A percentile compares a stretch with the other conserved stretches of the same genome.
These are phyloP conservation scores for Borovskyia barvae DNA, from an alignment of 208 protist species.

Conservation along the genomic window DNA sequence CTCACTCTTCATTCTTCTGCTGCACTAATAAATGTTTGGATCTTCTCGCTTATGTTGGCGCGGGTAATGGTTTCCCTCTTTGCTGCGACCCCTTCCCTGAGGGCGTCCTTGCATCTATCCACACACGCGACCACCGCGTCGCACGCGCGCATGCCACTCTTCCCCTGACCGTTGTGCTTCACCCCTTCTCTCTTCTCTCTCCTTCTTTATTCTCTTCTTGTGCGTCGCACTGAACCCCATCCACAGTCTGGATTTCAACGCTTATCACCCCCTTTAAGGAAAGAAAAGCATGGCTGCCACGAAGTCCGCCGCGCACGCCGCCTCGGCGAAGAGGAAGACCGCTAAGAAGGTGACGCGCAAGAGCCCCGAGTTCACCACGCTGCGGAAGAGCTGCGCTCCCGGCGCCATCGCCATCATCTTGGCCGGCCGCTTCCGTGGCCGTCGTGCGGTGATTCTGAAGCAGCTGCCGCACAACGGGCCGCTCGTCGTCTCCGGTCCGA, in stretches of 20 bases:
- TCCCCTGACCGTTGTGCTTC: background rate
- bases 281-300: conserved; percentile 11
- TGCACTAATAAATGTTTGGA: no score
- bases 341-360: conserved; percentile 56
- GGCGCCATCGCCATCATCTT: conserved; percentile 82
- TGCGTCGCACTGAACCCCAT: background rate
- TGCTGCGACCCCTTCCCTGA: no score
- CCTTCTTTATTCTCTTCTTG: background rate
- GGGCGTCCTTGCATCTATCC: no score
- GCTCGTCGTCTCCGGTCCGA: conserved; percentile 95
- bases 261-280: conserved; percentile 3
- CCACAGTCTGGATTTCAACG: conserved; percentile 19
- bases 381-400: conserved; percentile 49
- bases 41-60: no score
- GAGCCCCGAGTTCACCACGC: conserved; percentile 45
- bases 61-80: no score
- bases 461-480: conserved; percentile 94
- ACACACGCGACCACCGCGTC: no score
- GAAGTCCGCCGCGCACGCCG: conserved; percentile 1
- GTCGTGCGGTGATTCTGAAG: conserved; percentile 98
- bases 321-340: conserved; percentile 76
- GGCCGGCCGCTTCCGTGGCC: conserved; percentile 95
- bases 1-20: no score
- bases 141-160: no score
- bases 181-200: background rate